phyloP scores from a whole-genome alignment of 768 basidiomycete species.

The Dacryopinax primogenitus region DNA sequence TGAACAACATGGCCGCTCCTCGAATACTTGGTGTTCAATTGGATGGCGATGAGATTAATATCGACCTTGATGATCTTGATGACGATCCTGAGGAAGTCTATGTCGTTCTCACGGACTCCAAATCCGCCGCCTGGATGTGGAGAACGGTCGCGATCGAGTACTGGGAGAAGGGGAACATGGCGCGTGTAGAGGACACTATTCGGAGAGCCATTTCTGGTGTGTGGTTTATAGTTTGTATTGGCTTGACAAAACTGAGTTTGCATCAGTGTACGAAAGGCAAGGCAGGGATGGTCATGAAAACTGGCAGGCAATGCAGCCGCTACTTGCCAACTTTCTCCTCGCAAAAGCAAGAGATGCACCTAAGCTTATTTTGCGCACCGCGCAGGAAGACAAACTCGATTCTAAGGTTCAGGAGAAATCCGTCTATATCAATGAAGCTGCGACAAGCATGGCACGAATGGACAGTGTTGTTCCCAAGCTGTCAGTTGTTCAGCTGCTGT shows the following conservation, averaged over 20 bases:
- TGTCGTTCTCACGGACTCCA: slow-evolving; percentile 28
- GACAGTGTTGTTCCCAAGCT: slow-evolving; percentile 41
- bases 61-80: slow-evolving; percentile 79
- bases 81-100: slow-evolving; percentile 25
- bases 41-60: slow-evolving; percentile 39
- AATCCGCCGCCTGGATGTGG: slow-evolving; percentile 13
- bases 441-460: slow-evolving; percentile 44
- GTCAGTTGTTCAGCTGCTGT: slow-evolving; percentile 42
- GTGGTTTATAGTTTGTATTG: slow-evolving; percentile 10
- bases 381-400: slow-evolving; percentile 24
- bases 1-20: not conserved
- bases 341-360: slow-evolving; percentile 82
- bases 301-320: slow-evolving; percentile 34
- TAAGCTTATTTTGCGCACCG: slow-evolving; percentile 45
- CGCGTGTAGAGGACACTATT: slow-evolving; percentile 66
- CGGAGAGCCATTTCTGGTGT: slow-evolving; percentile 35
- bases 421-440: slow-evolving; percentile 47
- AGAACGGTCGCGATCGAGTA: slow-evolving; percentile 70
- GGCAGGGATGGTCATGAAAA: slow-evolving; percentile 26
- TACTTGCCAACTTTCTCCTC: slow-evolving; percentile 65
- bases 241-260: slow-evolving; percentile 19
- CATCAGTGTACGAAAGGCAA: slow-evolving; percentile 42
- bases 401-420: slow-evolving; percentile 19
- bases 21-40: not conserved
- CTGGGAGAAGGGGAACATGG: slow-evolving; percentile 62